Conservation (phyloP, 768 basidiomycete genomes). For the Podaxis mareebaensis region DNA sequence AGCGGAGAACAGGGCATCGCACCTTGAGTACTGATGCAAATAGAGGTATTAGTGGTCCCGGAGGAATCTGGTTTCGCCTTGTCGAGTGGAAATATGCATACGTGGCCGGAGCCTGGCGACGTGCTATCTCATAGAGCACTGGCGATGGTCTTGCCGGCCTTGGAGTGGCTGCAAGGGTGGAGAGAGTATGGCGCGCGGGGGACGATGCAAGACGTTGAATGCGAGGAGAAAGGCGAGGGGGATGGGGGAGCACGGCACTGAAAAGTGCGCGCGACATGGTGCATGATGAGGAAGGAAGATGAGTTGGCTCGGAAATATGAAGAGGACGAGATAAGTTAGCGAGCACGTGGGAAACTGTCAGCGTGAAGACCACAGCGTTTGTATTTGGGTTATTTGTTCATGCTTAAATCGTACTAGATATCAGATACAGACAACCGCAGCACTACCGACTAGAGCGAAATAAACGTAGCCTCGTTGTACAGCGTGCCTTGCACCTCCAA, state of each 20-base stretch:
- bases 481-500: slow-evolving; percentile 62
- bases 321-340: slow-evolving; percentile 2
- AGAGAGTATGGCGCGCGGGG: background rate
- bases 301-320: background rate
- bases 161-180: background rate
- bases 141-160: background rate
- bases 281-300: slow-evolving; percentile 6
- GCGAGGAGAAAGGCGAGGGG: background rate
- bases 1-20: slow-evolving; percentile 16
- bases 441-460: slow-evolving; percentile 48
- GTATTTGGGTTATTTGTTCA: background rate
- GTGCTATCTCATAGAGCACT: slow-evolving; percentile 10
- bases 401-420: background rate
- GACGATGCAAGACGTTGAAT: background rate
- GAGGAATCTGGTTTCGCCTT: slow-evolving; percentile 31
- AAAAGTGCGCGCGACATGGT: slow-evolving; percentile 11
- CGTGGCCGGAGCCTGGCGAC: slow-evolving; percentile 1
- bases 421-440: background rate
- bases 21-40: slow-evolving; percentile 68
- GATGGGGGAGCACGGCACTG: slow-evolving; percentile 3
- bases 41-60: slow-evolving; percentile 45
- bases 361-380: background rate
- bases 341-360: slow-evolving; percentile 8
- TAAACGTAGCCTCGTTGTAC: slow-evolving; percentile 93
- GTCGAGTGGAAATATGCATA: slow-evolving; percentile 38